A percentile compares a stretch with the other conserved stretches of the same genome.
Conservation (phyloP, 148 eudicot genomes). For the Rhododendron molle region DNA sequence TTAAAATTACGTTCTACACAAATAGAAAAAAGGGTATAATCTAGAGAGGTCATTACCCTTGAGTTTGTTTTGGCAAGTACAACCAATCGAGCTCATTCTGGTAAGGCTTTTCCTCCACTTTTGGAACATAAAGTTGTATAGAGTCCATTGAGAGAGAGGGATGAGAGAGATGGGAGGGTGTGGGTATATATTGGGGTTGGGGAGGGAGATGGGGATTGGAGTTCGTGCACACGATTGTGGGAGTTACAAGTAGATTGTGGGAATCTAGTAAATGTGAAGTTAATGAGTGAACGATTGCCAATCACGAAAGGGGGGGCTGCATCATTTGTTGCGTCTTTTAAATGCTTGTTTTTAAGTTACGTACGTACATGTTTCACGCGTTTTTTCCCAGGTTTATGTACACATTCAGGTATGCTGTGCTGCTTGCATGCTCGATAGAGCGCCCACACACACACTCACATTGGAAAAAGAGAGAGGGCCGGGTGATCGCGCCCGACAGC, state of each 20-base stretch:
- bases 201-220: neutral
- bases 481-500: too few species aligned
- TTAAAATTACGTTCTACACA: too few species aligned
- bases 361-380: slow-evolving; percentile 2
- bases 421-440: neutral
- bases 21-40: neutral
- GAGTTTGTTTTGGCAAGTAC: slow-evolving; percentile 17
- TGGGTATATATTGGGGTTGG: slow-evolving; percentile 11
- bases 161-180: neutral
- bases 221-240: slow-evolving; percentile 32
- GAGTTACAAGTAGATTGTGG: slow-evolving; percentile 41
- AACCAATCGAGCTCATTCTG: slow-evolving; percentile 18
- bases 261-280: slow-evolving; percentile 13
- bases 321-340: slow-evolving; percentile 20
- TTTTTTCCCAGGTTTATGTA: too few species aligned
- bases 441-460: neutral
- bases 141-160: slow-evolving; percentile 10
- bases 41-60: slow-evolving; percentile 14
- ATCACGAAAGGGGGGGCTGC: slow-evolving; percentile 30
- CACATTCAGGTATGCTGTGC: too few species aligned
- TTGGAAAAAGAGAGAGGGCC: neutral
- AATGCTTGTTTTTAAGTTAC: slow-evolving; percentile 21
- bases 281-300: slow-evolving; percentile 46
- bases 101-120: slow-evolving; percentile 18
- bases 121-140: slow-evolving; percentile 15